These are phyloP conservation scores for Aureobasidium sp. DNA, from an alignment of 2,329 filamentous ascomycete species.

Conservation along the genomic window DNA sequence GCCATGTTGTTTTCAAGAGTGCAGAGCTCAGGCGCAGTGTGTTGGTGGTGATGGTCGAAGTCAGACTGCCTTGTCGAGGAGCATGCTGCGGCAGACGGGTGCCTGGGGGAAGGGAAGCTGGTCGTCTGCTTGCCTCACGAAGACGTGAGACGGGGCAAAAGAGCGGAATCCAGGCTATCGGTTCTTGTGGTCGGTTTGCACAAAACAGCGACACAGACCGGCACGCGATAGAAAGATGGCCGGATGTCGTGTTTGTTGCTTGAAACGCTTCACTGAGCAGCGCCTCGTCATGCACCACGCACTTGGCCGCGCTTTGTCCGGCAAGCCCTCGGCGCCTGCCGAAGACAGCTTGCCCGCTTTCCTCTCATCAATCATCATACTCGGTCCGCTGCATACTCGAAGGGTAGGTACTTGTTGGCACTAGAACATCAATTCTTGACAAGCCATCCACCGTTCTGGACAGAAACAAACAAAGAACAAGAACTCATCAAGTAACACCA, in stretches of 20 bases:
- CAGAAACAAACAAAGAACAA: background rate
- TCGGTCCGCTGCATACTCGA: background rate
- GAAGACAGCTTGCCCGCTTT: background rate
- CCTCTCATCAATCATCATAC: background rate
- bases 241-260: background rate
- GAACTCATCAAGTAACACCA: background rate
- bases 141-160: background rate
- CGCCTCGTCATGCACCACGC: background rate
- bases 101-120: background rate
- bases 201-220: background rate
- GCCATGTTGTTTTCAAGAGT: slow-evolving; percentile 13
- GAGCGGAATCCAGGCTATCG: background rate
- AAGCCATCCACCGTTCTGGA: background rate
- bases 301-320: background rate
- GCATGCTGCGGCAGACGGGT: background rate
- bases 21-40: background rate
- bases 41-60: background rate
- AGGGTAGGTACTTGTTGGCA: background rate
- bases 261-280: background rate
- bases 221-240: background rate
- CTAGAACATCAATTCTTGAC: background rate
- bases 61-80: background rate
- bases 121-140: background rate
- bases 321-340: background rate
- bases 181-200: background rate